Percentiles rank a stretch among this genome's conserved stretches.
Evolutionary conservation across 257 asterid genomes (phyloP).

Genomic region (Leonotis leonurus): DNA sequence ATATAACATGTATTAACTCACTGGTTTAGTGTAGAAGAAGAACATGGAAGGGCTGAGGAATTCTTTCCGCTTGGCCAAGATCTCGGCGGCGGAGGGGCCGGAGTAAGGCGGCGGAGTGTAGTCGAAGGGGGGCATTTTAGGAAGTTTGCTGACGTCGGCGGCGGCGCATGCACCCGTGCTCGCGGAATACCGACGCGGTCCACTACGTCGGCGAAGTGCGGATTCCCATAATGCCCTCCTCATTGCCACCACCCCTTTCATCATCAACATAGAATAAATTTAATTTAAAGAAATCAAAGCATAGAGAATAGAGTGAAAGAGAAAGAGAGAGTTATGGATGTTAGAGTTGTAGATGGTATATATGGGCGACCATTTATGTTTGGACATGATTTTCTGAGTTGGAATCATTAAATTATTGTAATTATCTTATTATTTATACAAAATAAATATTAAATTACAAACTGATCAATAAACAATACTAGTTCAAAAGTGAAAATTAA

Average conservation of each 20-base stretch:
- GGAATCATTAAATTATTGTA: no score
- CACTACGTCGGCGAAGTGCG: slow-evolving; percentile 10
- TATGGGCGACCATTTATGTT: slow-evolving; percentile 1
- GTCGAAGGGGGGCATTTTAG: slow-evolving; percentile 45
- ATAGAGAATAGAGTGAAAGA: not conserved
- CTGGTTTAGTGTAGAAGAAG: slow-evolving; percentile 51
- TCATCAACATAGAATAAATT: no score
- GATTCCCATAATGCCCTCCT: slow-evolving; percentile 34
- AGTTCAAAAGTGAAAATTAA: no score
- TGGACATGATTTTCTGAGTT: no score
- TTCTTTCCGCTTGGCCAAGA: slow-evolving; percentile 44
- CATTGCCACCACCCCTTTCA: slow-evolving; percentile 31
- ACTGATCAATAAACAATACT: no score
- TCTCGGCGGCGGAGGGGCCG: slow-evolving; percentile 50
- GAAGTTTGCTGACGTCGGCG: slow-evolving; percentile 11
- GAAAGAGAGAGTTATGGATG: not conserved
- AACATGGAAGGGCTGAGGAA: slow-evolving; percentile 75
- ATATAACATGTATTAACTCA: no score
- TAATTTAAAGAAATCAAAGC: not conserved
- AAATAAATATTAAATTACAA: no score
- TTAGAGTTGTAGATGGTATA: not conserved
- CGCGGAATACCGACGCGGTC: slow-evolving; percentile 23
- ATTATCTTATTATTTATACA: no score
- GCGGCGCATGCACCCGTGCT: slow-evolving; percentile 28
- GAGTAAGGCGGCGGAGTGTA: slow-evolving; percentile 47